These are phyloP conservation scores for Diophrys appendiculata DNA, from an alignment of 73 alveolate species.

Conservation along the genomic window DNA sequence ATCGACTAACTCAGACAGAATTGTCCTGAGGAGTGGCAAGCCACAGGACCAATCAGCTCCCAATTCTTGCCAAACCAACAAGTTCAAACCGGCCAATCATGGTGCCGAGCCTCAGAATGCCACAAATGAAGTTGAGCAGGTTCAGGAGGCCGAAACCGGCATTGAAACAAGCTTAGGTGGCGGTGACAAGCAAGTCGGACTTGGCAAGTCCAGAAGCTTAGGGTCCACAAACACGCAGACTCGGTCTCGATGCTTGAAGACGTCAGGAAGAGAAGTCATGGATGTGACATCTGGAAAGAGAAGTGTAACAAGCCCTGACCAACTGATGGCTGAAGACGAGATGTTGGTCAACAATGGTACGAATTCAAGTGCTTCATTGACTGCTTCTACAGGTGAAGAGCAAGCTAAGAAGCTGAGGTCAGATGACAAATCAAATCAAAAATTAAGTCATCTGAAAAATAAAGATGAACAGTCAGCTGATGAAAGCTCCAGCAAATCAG, in stretches of 20 bases:
- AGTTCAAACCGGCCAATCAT: conserved; percentile 15
- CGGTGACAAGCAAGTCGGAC: neutral
- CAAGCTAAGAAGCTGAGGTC: too few relatives aligned
- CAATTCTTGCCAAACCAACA: neutral
- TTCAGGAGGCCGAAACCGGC: neutral
- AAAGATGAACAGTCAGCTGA: too few relatives aligned
- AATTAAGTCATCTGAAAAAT: too few relatives aligned
- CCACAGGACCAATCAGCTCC: neutral
- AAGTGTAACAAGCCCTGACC: too few relatives aligned
- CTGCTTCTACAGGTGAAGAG: too few relatives aligned
- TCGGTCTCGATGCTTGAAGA: conserved; percentile 7
- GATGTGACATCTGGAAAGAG: too few relatives aligned
- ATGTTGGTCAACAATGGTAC: too few relatives aligned
- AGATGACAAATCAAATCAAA: too few relatives aligned
- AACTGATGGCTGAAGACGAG: too few relatives aligned
- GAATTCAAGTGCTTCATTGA: too few relatives aligned
- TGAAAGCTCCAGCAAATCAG: too few relatives aligned
- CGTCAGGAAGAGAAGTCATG: conserved; percentile 2
- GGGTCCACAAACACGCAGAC: neutral
- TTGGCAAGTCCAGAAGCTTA: neutral
- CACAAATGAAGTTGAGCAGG: neutral
- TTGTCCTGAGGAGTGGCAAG: neutral
- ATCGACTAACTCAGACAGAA: neutral
- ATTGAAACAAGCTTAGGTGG: neutral
- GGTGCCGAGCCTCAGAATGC: neutral